Percentiles rank a stretch among this genome's conserved stretches.
phyloP scores from a whole-genome alignment of 106 monocot species.

The Acorus calamus region DNA sequence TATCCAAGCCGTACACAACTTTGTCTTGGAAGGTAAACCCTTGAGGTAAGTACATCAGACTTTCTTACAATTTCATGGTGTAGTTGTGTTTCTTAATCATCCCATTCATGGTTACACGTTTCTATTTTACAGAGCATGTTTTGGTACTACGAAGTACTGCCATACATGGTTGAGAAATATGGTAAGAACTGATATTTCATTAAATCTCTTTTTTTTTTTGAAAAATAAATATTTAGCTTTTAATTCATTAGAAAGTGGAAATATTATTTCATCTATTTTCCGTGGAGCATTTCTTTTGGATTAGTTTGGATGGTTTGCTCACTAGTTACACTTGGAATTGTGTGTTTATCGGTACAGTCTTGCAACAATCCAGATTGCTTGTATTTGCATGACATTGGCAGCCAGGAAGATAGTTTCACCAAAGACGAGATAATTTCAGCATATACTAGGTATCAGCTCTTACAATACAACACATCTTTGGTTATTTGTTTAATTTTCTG shows the following conservation, averaged over 20 bases:
- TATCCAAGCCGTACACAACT: conserved; percentile 81
- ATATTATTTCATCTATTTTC: too few species aligned
- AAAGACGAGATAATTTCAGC: conserved; percentile 73
- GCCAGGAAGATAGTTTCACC: conserved; percentile 63
- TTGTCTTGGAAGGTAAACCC: conserved; percentile 51
- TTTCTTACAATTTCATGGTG: neutral
- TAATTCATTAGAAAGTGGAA: neutral
- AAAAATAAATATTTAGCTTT: neutral
- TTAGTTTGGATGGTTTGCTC: neutral
- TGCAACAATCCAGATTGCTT: conserved; percentile 75
- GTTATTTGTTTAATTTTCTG: too few species aligned
- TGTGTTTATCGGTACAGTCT: conserved; percentile 20
- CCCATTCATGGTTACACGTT: neutral
- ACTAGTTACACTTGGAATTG: neutral
- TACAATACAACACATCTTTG: too few species aligned
- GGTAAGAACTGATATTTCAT: conserved; percentile 16
- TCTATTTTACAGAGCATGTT: conserved; percentile 42
- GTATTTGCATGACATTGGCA: conserved; percentile 70
- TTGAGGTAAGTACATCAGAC: conserved; percentile 43
- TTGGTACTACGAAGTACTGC: conserved; percentile 79
- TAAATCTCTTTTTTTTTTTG: neutral
- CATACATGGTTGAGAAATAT: conserved; percentile 63
- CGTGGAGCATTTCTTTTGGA: neutral
- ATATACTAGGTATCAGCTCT: conserved; percentile 33
- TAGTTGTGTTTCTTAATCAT: neutral